A percentile compares a stretch with the other conserved stretches of the same genome.
phyloP scores from a whole-genome alignment of 257 asterid genomes.

The Plantago elongata region DNA sequence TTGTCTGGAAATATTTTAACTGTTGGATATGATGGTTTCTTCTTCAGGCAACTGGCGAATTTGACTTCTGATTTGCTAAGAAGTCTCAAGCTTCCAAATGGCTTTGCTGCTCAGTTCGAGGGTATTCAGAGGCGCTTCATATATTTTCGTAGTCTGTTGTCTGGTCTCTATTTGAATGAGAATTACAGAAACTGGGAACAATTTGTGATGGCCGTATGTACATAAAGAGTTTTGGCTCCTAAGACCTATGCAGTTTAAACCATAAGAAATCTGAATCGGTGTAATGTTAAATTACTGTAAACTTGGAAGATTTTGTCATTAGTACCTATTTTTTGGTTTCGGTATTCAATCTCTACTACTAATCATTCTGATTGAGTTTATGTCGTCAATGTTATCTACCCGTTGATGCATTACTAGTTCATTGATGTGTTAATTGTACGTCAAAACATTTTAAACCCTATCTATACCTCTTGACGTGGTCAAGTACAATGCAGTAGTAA shows the following conservation, averaged over 20 bases:
- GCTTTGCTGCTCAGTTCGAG: conserved; percentile 16
- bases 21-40: neutral
- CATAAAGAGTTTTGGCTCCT: conserved; percentile 39
- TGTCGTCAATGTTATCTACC: too few species aligned
- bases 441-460: too few species aligned
- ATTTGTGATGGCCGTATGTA: conserved; percentile 34
- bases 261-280: conserved; percentile 4
- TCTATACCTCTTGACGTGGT: too few species aligned
- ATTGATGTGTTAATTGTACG: too few species aligned
- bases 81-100: conserved; percentile 8
- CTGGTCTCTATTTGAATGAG: conserved; percentile 22
- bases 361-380: too few species aligned
- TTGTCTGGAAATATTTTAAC: neutral
- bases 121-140: conserved; percentile 19
- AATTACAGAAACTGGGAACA: conserved; percentile 25
- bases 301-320: conserved; percentile 22
- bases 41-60: conserved; percentile 79
- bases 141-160: conserved; percentile 24
- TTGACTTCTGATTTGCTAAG: conserved; percentile 60
- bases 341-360: too few species aligned
- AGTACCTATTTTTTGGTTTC: neutral
- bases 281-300: conserved; percentile 21
- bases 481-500: too few species aligned
- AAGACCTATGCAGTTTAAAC: conserved; percentile 18
- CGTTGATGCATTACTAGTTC: too few species aligned